Conservation (phyloP, 2,329 filamentous ascomycete genomes). For the Paracamarosporium sp. region DNA sequence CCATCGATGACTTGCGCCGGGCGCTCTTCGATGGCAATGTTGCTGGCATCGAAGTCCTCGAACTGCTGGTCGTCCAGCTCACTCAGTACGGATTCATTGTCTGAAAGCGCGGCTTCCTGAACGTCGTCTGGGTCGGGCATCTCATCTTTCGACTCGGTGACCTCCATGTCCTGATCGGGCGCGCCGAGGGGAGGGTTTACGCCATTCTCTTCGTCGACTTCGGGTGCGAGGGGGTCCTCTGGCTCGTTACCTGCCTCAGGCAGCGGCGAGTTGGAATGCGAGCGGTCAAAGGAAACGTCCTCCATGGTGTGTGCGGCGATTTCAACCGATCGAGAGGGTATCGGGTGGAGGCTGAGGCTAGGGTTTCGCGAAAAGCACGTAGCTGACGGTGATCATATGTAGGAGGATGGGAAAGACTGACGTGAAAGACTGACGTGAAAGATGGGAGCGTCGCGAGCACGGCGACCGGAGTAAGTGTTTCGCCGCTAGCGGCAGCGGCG, state of each 20-base stretch:
- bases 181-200: conserved; percentile 51
- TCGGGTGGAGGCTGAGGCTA: neutral
- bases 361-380: neutral
- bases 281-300: conserved; percentile 49
- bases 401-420: conserved; percentile 2
- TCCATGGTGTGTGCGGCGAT: conserved; percentile 43
- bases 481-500: conserved; percentile 5
- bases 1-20: conserved; percentile 66
- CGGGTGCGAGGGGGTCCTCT: conserved; percentile 53
- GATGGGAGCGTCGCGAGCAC: conserved; percentile 1
- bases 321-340: neutral
- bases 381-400: neutral
- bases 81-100: conserved; percentile 68
- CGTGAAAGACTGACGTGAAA: conserved; percentile 1
- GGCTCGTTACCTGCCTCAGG: conserved; percentile 57
- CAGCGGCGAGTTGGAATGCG: conserved; percentile 47
- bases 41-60: conserved; percentile 68
- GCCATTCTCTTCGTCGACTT: conserved; percentile 57
- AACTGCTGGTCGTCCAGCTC: conserved; percentile 71
- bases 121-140: conserved; percentile 46
- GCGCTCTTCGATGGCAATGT: conserved; percentile 67
- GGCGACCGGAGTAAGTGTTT: conserved; percentile 7
- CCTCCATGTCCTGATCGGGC: conserved; percentile 54
- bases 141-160: conserved; percentile 47
- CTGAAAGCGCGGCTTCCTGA: conserved; percentile 55